These are phyloP conservation scores for Nemophila menziesii DNA, from an alignment of 257 asterid species.

Conservation along the genomic window DNA sequence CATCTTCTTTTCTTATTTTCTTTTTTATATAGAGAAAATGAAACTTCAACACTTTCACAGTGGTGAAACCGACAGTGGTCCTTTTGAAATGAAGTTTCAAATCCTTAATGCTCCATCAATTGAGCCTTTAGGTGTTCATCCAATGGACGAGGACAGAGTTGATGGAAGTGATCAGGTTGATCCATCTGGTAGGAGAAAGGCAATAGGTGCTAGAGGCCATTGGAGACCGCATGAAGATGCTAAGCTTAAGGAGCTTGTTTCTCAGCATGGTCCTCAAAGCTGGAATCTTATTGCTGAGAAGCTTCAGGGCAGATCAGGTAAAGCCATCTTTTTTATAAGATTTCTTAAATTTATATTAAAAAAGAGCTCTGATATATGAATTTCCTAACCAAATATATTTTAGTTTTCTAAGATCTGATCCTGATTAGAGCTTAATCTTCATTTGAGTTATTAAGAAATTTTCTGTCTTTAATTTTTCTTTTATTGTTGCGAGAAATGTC, in stretches of 20 bases:
- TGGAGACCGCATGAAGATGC: constrained; percentile 33
- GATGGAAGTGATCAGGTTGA: constrained; percentile 3
- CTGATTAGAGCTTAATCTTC: no score
- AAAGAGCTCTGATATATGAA: no score
- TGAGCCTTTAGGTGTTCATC: constrained; percentile 3
- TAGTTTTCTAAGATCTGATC: no score
- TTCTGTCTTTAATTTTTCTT: not conserved
- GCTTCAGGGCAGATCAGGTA: constrained; percentile 34
- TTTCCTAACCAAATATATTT: no score
- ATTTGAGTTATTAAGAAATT: not conserved
- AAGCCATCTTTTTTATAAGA: not conserved
- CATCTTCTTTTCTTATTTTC: not conserved
- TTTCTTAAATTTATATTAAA: no score
- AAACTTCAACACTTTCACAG: not conserved
- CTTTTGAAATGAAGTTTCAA: not conserved
- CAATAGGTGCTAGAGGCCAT: constrained; percentile 27
- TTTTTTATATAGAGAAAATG: not conserved
- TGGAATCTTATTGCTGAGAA: constrained; percentile 34
- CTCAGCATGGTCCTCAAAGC: constrained; percentile 23
- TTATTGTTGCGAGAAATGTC: no score
- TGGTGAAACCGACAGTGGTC: not conserved
- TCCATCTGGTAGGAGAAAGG: constrained; percentile 3
- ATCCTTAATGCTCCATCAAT: constrained; percentile 1
- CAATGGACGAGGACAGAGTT: constrained; percentile 1
- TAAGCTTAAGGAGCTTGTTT: constrained; percentile 23